These are phyloP conservation scores for Hypoxylon trugodes DNA, from an alignment of 495 filamentous ascomycete genomes.

Conservation along the genomic window DNA sequence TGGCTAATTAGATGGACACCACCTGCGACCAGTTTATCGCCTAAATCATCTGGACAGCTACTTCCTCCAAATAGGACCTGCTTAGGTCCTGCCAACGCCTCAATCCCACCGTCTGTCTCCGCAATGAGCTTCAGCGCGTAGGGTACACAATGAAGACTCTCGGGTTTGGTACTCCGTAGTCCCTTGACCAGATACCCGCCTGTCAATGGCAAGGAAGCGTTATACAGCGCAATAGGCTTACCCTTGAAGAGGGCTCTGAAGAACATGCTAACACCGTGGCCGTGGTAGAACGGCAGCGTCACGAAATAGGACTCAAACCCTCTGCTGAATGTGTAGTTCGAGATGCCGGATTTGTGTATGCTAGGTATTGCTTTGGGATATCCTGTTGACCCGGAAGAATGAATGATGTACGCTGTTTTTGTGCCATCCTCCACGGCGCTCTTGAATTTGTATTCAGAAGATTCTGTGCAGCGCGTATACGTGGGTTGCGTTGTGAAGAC, in stretches of 20 bases:
- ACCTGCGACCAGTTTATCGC: neutral
- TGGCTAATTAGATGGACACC: neutral
- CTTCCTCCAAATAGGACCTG: neutral
- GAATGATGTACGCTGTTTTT: too few relatives aligned
- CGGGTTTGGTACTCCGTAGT: too few relatives aligned
- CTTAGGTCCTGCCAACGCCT: neutral
- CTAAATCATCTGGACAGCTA: neutral
- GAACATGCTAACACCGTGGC: neutral
- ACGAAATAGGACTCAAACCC: too few relatives aligned
- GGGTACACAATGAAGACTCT: too few relatives aligned
- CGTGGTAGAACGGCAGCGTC: neutral
- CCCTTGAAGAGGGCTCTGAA: neutral
- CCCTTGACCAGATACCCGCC: neutral
- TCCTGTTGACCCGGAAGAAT: too few relatives aligned
- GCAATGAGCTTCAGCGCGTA: neutral
- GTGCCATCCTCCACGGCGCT: too few relatives aligned
- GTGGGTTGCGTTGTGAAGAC: too few relatives aligned
- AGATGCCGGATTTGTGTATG: too few relatives aligned
- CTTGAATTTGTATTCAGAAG: too few relatives aligned
- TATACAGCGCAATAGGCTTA: neutral
- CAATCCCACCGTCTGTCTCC: neutral
- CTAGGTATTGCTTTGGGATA: too few relatives aligned
- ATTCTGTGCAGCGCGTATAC: too few relatives aligned
- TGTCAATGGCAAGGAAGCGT: neutral
- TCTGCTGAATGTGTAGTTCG: too few relatives aligned